Conservation (phyloP, 441 rosid genomes). For the Aleurites moluccanus region DNA sequence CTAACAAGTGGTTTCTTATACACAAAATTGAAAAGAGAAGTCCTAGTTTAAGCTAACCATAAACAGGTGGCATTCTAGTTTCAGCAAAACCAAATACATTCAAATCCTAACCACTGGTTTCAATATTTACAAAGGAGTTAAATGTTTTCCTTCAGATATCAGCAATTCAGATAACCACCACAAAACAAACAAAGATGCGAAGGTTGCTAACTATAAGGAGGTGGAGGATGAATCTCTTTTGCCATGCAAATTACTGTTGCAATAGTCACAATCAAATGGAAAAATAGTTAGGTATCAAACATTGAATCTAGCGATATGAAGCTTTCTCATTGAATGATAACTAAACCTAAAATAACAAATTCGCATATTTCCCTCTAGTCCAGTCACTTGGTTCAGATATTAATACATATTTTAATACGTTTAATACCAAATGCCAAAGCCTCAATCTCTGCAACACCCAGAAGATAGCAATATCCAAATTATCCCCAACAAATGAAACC, state of each 20-base stretch:
- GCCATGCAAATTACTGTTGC: background rate
- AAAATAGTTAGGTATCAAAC: background rate
- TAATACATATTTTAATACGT: constrained; percentile 5
- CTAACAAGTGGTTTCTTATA: too few species aligned
- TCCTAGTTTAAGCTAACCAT: background rate
- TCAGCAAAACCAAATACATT: background rate
- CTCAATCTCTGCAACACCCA: too few species aligned
- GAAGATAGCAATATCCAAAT: constrained; percentile 9
- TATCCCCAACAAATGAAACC: constrained; percentile 14
- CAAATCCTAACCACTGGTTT: background rate
- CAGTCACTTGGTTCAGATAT: constrained; percentile 9
- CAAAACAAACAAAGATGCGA: too few species aligned
- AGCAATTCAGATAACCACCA: too few species aligned
- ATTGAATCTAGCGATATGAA: background rate
- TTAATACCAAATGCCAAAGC: background rate
- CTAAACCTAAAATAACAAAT: background rate
- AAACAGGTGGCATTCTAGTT: background rate
- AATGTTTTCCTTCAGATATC: too few species aligned
- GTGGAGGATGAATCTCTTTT: background rate
- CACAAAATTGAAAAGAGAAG: background rate
- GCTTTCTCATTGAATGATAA: background rate
- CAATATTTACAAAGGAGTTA: background rate
- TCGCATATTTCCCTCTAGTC: background rate
- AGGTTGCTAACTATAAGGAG: background rate
- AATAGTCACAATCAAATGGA: background rate